phyloP scores from a whole-genome alignment of 164 flowering plant species.

The Umbellularia californica region DNA sequence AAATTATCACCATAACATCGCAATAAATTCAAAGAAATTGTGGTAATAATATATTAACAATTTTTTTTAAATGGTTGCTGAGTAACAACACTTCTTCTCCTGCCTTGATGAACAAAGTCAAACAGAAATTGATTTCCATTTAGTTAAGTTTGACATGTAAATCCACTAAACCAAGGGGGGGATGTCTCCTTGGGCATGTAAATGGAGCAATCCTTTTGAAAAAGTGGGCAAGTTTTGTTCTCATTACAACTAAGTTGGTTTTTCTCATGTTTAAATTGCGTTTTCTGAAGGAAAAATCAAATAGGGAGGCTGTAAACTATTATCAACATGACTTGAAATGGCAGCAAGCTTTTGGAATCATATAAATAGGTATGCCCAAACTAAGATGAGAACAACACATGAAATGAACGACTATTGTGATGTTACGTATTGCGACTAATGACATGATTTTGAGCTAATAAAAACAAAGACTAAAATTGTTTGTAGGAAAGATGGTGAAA shows the following conservation, averaged over 20 bases:
- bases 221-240: background rate
- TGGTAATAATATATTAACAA: no score
- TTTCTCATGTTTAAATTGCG: background rate
- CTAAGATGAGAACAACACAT: background rate
- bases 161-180: background rate
- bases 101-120: no score
- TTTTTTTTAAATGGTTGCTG: no score
- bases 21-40: no score
- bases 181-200: background rate
- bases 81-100: no score
- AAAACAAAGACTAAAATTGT: background rate
- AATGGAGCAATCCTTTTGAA: background rate
- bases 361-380: background rate
- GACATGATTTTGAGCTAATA: background rate
- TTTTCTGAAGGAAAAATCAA: background rate
- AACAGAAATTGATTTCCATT: no score
- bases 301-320: background rate
- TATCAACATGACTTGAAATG: background rate
- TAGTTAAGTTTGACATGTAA: no score
- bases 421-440: background rate
- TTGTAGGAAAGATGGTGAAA: background rate
- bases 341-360: background rate
- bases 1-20: no score
- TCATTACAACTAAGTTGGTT: background rate
- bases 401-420: background rate